A percentile compares a stretch with the other conserved stretches of the same genome.
These are phyloP conservation scores for Lactifluus volemus DNA, from an alignment of 768 basidiomycete genomes.

Conservation along the genomic window DNA sequence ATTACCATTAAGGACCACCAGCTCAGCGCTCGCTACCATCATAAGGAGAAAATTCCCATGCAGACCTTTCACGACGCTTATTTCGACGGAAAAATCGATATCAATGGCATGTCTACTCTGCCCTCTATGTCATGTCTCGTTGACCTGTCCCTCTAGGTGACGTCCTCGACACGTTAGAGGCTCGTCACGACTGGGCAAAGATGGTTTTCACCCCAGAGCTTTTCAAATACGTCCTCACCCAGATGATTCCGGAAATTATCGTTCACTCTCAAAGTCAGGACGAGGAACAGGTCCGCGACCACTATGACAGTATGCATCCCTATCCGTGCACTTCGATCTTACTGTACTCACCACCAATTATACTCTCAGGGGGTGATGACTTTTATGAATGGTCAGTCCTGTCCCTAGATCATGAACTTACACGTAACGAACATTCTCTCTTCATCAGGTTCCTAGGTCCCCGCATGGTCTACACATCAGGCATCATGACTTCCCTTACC, in stretches of 20 bases:
- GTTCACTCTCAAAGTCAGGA: conserved; percentile 88
- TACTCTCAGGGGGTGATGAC: conserved; percentile 71
- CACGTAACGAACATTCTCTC: not conserved
- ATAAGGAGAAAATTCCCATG: conserved; percentile 92
- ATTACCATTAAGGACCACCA: conserved; percentile 82
- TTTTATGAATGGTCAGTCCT: conserved; percentile 75
- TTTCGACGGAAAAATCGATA: conserved; percentile 92
- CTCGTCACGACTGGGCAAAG: conserved; percentile 91
- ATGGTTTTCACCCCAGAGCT: conserved; percentile 86
- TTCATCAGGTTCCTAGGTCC: conserved; percentile 77
- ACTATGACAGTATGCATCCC: conserved; percentile 74
- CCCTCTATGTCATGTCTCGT: conserved; percentile 1
- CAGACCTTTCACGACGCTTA: conserved; percentile 96
- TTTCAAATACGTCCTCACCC: conserved; percentile 87
- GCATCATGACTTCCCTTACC: conserved; percentile 66
- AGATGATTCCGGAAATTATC: conserved; percentile 89
- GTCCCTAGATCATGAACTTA: not conserved
- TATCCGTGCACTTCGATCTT: not conserved
- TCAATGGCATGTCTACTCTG: conserved; percentile 60
- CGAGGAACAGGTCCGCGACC: conserved; percentile 89
- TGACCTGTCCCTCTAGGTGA: conserved; percentile 49
- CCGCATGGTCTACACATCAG: conserved; percentile 97
- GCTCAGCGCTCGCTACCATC: conserved; percentile 70
- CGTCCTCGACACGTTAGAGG: conserved; percentile 87
- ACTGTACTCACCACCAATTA: not conserved